phyloP scores from a whole-genome alignment of 2,329 filamentous ascomycete genomes.

The Tolypocladium nubicola region DNA sequence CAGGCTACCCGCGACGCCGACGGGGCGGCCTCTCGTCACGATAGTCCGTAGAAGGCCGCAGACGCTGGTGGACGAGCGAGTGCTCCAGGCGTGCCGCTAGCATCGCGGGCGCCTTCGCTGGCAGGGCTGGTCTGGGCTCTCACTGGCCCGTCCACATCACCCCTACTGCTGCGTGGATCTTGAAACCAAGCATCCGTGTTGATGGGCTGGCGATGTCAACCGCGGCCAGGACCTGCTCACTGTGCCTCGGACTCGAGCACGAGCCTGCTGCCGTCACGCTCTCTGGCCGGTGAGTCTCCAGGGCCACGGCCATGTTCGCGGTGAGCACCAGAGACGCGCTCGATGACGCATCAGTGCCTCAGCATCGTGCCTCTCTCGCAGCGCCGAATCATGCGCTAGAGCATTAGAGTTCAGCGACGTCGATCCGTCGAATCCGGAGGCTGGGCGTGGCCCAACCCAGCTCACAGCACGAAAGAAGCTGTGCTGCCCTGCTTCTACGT shows the following conservation, averaged over 20 bases:
- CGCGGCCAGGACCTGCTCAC: neutral
- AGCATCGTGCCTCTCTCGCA: neutral
- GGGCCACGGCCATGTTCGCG: neutral
- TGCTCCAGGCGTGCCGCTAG: neutral
- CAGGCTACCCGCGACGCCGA: neutral
- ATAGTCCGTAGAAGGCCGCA: neutral
- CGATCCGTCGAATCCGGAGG: neutral
- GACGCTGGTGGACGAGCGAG: neutral
- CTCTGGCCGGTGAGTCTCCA: neutral
- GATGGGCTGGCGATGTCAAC: neutral
- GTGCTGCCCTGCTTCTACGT: neutral
- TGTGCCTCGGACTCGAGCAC: neutral
- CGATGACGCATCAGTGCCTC: neutral
- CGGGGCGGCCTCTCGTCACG: neutral
- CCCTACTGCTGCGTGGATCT: neutral
- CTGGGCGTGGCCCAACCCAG: neutral
- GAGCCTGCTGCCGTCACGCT: neutral
- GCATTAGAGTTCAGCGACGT: neutral
- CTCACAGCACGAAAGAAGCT: neutral
- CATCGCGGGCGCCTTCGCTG: neutral
- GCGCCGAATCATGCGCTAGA: neutral
- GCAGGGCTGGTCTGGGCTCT: constrained; percentile 1
- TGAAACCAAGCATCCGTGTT: neutral
- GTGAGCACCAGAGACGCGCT: neutral
- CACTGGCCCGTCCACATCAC: constrained; percentile 1